phyloP scores from a whole-genome alignment of 2,329 filamentous ascomycete genomes.

The Paraconiothyrium brasiliense region DNA sequence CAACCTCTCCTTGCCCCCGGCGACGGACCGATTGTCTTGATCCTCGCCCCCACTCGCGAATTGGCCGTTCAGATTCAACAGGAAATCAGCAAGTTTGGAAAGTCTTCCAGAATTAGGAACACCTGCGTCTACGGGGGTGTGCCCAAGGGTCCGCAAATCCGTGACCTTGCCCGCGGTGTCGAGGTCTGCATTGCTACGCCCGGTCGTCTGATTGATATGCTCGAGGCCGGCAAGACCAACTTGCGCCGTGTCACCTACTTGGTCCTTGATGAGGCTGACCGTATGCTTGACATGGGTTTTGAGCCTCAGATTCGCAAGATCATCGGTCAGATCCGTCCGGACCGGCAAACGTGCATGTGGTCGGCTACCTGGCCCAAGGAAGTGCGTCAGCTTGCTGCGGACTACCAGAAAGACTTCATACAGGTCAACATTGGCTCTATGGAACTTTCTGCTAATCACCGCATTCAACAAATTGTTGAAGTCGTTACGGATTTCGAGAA shows the following conservation, averaged over 20 bases:
- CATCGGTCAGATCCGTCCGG: conserved; percentile 94
- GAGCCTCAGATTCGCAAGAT: conserved; percentile 99
- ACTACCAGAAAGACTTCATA: conserved; percentile 95
- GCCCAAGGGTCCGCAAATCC: conserved; percentile 95
- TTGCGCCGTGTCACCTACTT: conserved; percentile 97
- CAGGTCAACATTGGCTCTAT: conserved; percentile 98
- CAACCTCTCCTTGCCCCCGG: conserved; percentile 95
- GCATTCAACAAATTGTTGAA: conserved; percentile 97
- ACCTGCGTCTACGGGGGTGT: conserved; percentile 99
- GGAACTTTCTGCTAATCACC: conserved; percentile 95
- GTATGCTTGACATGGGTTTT: conserved; percentile 99
- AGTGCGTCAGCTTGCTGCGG: conserved; percentile 87
- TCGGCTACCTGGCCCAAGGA: conserved; percentile 99
- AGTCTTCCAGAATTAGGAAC: conserved; percentile 97
- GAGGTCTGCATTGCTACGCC: conserved; percentile 99
- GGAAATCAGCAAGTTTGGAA: conserved; percentile 98
- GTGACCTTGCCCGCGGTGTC: conserved; percentile 91
- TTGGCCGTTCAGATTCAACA: conserved; percentile 98
- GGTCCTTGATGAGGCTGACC: conserved; percentile 97
- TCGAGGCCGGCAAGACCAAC: conserved; percentile 97
- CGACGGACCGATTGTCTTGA: conserved; percentile 94
- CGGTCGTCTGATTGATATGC: conserved; percentile 97
- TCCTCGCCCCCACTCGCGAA: conserved; percentile 96
- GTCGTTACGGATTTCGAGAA: conserved; percentile 97
- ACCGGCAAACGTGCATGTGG: conserved; percentile 99